A percentile compares a stretch with the other conserved stretches of the same genome.
These are phyloP conservation scores for Mycena capillaripes DNA, from an alignment of 768 basidiomycete species.

Conservation along the genomic window DNA sequence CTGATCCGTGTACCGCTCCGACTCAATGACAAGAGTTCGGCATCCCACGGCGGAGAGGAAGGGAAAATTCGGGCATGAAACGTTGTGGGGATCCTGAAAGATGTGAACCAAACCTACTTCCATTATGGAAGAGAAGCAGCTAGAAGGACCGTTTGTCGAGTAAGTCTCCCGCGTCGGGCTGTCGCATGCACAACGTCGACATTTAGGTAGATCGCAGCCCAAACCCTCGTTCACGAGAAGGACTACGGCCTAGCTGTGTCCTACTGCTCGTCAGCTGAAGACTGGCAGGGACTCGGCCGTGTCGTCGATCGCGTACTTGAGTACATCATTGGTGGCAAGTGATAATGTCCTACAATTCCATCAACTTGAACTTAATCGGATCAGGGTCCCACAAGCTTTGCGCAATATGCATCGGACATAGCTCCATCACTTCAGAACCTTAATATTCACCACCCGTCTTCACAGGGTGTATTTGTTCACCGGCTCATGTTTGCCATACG, in stretches of 20 bases:
- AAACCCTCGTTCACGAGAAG: constrained; percentile 72
- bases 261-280: constrained; percentile 87
- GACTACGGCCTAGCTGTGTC: constrained; percentile 88
- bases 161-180: constrained; percentile 46
- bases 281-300: constrained; percentile 83
- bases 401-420: constrained; percentile 74
- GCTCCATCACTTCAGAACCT: constrained; percentile 81
- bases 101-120: constrained; percentile 77
- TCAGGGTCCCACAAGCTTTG: constrained; percentile 72
- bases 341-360: neutral
- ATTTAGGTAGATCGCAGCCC: constrained; percentile 74
- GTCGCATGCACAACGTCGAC: constrained; percentile 5
- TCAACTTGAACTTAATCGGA: constrained; percentile 31
- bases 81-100: constrained; percentile 74
- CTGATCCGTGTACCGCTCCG: constrained; percentile 80
- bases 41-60: constrained; percentile 48
- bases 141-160: constrained; percentile 83
- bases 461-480: constrained; percentile 76
- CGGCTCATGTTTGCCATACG: constrained; percentile 83
- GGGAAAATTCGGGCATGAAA: constrained; percentile 63
- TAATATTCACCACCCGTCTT: constrained; percentile 56
- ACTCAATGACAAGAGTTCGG: constrained; percentile 56
- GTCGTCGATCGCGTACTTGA: constrained; percentile 86
- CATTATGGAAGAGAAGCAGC: constrained; percentile 83
- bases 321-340: constrained; percentile 77